Evolutionary conservation across 768 basidiomycete species (phyloP).

Genomic region (Pulveroboletus sp.): DNA sequence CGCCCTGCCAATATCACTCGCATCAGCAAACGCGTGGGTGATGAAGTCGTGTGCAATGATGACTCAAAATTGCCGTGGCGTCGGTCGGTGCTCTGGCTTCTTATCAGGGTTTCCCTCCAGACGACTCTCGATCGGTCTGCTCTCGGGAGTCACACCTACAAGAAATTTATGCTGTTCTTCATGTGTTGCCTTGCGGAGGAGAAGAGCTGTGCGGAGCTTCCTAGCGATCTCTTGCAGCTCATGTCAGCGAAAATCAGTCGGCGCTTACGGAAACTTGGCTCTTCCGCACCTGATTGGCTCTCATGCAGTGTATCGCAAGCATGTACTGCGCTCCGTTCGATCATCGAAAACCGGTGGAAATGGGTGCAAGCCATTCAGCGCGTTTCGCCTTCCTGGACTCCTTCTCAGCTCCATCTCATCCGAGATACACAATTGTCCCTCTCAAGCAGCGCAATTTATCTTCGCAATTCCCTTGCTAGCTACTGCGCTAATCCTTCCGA

Average conservation of each 20-base stretch:
- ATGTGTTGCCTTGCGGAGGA: conserved; percentile 26
- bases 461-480: conserved; percentile 19
- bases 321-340: conserved; percentile 16
- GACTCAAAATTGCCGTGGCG: conserved; percentile 29
- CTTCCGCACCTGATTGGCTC: conserved; percentile 27
- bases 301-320: conserved; percentile 38
- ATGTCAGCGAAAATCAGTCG: conserved; percentile 29
- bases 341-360: conserved; percentile 36
- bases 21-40: conserved; percentile 32
- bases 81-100: conserved; percentile 38
- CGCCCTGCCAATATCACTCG: conserved; percentile 15
- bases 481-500: conserved; percentile 1
- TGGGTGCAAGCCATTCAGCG: conserved; percentile 25
- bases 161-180: conserved; percentile 46
- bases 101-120: conserved; percentile 34
- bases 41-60: conserved; percentile 28
- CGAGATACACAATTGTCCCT: conserved; percentile 36
- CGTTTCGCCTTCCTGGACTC: conserved; percentile 27
- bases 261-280: conserved; percentile 26
- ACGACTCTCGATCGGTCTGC: conserved; percentile 22
- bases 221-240: conserved; percentile 28
- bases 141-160: conserved; percentile 34
- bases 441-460: conserved; percentile 24
- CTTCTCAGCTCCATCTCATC: conserved; percentile 24
- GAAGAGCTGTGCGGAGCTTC: conserved; percentile 10